Evolutionary conservation across 1,284 basidiomycete species (phyloP).

Genomic region (Puccinia sorghi): DNA sequence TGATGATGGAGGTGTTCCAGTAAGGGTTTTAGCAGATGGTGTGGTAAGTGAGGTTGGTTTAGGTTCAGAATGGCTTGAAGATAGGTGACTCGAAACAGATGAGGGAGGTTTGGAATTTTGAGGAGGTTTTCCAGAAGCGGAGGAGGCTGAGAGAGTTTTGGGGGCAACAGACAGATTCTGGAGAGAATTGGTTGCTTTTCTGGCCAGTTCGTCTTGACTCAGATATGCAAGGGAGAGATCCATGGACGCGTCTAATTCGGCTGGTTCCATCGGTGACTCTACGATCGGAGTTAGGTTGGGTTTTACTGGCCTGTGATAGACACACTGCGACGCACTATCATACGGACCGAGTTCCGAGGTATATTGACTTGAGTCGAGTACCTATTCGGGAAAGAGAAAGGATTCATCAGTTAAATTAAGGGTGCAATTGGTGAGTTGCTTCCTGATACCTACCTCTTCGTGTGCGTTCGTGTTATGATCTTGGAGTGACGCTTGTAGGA

Average conservation of each 20-base stretch:
- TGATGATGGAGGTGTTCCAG: no score
- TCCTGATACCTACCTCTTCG: background rate
- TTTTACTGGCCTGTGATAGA: background rate
- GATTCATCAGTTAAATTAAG: background rate
- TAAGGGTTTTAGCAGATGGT: no score
- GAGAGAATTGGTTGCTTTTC: background rate
- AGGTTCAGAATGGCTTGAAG: no score
- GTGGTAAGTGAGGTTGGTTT: no score
- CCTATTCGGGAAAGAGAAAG: background rate
- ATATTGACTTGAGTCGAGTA: background rate
- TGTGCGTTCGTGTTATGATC: no score
- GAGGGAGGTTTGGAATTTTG: no score
- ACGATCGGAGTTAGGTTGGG: background rate
- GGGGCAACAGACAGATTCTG: background rate
- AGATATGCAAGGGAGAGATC: slow-evolving; percentile 9
- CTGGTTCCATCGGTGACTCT: background rate
- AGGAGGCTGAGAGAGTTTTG: background rate
- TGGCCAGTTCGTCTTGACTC: background rate
- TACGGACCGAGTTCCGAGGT: slow-evolving; percentile 6
- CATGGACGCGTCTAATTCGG: slow-evolving; percentile 1
- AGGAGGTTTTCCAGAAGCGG: background rate
- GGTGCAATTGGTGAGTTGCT: background rate
- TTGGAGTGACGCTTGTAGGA: no score
- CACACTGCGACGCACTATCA: slow-evolving; percentile 24
- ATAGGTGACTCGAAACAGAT: no score